Percentiles rank a stretch among this genome's conserved stretches.
These are phyloP conservation scores for Paramyrothecium roridum DNA, from an alignment of 2,329 filamentous ascomycete species.

Conservation along the genomic window DNA sequence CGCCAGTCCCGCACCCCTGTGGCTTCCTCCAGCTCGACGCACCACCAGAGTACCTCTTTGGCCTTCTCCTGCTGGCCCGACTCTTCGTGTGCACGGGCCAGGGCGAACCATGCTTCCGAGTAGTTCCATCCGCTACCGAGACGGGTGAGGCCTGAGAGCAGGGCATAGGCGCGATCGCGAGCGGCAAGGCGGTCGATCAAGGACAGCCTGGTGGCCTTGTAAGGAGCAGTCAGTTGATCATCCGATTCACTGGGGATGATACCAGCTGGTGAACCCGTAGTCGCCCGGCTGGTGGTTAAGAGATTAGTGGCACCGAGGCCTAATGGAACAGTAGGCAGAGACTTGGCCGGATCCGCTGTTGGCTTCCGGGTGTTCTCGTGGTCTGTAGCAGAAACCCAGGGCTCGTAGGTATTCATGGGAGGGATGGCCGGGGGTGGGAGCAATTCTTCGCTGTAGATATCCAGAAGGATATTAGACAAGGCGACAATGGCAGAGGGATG, in stretches of 20 bases:
- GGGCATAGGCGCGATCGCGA: constrained; percentile 80
- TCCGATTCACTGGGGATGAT: constrained; percentile 21
- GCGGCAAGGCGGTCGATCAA: constrained; percentile 82
- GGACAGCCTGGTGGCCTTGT: constrained; percentile 61
- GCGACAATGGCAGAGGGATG: constrained; percentile 79
- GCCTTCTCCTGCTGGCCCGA: constrained; percentile 83
- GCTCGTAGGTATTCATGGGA: not conserved
- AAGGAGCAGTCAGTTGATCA: constrained; percentile 46
- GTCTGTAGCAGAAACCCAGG: not conserved
- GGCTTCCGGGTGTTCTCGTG: not conserved
- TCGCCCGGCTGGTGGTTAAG: constrained; percentile 1
- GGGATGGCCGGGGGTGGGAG: constrained; percentile 38
- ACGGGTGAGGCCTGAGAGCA: constrained; percentile 80
- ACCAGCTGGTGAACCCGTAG: not conserved
- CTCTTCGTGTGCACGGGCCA: constrained; percentile 84
- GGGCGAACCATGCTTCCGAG: constrained; percentile 87
- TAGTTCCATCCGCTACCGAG: constrained; percentile 86
- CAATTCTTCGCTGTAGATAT: constrained; percentile 72
- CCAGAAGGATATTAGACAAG: constrained; percentile 79
- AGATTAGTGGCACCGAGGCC: constrained; percentile 36
- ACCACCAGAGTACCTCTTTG: constrained; percentile 95
- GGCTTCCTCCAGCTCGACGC: constrained; percentile 88
- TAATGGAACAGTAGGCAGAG: constrained; percentile 42
- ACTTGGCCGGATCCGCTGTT: constrained; percentile 1
- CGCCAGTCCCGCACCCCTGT: constrained; percentile 77